Percentiles rank a stretch among this genome's conserved stretches.
Evolutionary conservation across 2,329 filamentous ascomycete genomes (phyloP).

Genomic region (Rhynchosporium graminicola): DNA sequence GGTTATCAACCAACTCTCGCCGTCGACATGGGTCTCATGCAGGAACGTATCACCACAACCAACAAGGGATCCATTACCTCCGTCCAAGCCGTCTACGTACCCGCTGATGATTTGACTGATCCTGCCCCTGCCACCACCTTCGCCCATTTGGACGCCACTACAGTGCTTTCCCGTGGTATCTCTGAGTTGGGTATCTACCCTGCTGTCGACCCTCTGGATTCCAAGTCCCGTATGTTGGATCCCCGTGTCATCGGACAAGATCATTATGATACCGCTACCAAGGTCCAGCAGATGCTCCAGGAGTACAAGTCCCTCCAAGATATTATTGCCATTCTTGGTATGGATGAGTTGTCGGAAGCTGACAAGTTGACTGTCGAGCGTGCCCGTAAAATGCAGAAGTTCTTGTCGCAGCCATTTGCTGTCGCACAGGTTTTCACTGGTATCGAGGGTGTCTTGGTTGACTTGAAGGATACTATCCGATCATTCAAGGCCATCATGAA

Average conservation of each 20-base stretch:
- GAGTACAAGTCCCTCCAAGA: slow-evolving; percentile 99
- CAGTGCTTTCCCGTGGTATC: slow-evolving; percentile 99
- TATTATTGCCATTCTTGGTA: slow-evolving; percentile 99
- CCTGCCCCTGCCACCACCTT: slow-evolving; percentile 99
- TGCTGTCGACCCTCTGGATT: slow-evolving; percentile 98
- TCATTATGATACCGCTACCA: slow-evolving; percentile 92
- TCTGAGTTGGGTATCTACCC: slow-evolving; percentile 99
- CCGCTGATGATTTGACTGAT: slow-evolving; percentile 99
- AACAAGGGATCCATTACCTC: slow-evolving; percentile 99
- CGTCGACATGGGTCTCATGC: slow-evolving; percentile 99
- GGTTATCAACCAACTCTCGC: slow-evolving; percentile 99
- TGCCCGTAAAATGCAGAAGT: slow-evolving; percentile 99
- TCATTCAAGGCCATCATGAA: slow-evolving; percentile 87
- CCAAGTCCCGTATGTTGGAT: slow-evolving; percentile 99
- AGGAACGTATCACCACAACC: slow-evolving; percentile 99
- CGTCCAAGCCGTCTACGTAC: slow-evolving; percentile 99
- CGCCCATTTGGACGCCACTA: slow-evolving; percentile 99
- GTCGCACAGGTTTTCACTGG: slow-evolving; percentile 80
- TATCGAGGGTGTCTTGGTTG: slow-evolving; percentile 87
- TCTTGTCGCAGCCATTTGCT: slow-evolving; percentile 99
- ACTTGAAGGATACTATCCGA: slow-evolving; percentile 96
- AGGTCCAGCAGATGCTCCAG: slow-evolving; percentile 98
- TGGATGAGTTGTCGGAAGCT: slow-evolving; percentile 98
- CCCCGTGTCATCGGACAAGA: slow-evolving; percentile 97
- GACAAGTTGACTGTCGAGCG: slow-evolving; percentile 99